Conservation (phyloP, 2,329 filamentous ascomycete species). For the Aureobasidium sp. region DNA sequence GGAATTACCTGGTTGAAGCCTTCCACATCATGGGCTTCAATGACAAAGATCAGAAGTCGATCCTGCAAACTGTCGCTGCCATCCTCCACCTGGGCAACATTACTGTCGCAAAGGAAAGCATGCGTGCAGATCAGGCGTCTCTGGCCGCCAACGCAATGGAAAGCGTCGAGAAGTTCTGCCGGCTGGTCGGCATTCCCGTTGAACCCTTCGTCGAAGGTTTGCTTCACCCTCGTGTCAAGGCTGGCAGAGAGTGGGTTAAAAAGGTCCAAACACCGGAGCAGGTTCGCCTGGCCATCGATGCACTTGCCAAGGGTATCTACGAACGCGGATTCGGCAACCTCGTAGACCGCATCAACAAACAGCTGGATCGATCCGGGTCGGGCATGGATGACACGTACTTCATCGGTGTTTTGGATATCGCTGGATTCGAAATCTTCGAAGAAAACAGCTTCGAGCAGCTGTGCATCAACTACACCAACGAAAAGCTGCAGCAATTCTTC, state of each 20-base stretch:
- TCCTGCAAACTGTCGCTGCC: slow-evolving; percentile 79
- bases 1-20: slow-evolving; percentile 81
- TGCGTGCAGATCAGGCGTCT: slow-evolving; percentile 82
- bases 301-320: slow-evolving; percentile 93
- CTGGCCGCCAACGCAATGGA: slow-evolving; percentile 65
- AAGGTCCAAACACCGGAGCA: slow-evolving; percentile 97
- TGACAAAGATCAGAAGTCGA: slow-evolving; percentile 70
- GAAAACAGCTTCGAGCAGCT: slow-evolving; percentile 97
- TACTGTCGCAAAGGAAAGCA: slow-evolving; percentile 78
- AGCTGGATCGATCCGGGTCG: slow-evolving; percentile 77
- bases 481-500: slow-evolving; percentile 98
- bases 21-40: slow-evolving; percentile 92
- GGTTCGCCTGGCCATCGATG: slow-evolving; percentile 80
- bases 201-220: slow-evolving; percentile 83
- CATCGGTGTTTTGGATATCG: slow-evolving; percentile 97
- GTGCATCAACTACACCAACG: slow-evolving; percentile 99
- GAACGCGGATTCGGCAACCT: slow-evolving; percentile 92
- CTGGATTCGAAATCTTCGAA: slow-evolving; percentile 97
- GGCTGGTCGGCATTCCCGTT: slow-evolving; percentile 70
- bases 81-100: slow-evolving; percentile 93
- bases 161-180: slow-evolving; percentile 70
- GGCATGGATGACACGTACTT: slow-evolving; percentile 85
- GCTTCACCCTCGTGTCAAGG: slow-evolving; percentile 87
- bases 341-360: slow-evolving; percentile 81
- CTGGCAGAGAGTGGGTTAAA: slow-evolving; percentile 94